Conservation (phyloP, 148 eudicot genomes). For the Dianthus caryophyllus region DNA sequence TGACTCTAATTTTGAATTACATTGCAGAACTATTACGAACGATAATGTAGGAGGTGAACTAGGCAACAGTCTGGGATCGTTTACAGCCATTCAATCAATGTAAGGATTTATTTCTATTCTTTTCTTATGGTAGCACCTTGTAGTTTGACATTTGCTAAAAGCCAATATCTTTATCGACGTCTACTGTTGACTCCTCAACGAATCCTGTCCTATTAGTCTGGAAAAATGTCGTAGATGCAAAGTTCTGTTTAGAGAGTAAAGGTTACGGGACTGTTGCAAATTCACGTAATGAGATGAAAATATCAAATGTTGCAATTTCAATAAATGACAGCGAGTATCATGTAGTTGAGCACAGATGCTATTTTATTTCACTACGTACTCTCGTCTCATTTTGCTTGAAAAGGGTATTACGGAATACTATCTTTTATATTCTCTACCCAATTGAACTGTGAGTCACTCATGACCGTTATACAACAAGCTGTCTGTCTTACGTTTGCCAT, state of each 20-base stretch:
- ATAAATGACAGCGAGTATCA: no score
- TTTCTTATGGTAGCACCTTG: background rate
- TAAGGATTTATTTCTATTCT: slow-evolving; percentile 30
- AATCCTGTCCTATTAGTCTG: background rate
- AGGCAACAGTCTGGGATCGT: slow-evolving; percentile 66
- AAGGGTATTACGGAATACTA: background rate
- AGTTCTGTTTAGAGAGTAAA: no score
- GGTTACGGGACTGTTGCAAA: no score
- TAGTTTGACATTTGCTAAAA: slow-evolving; percentile 1
- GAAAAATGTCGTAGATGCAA: background rate
- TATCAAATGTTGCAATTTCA: no score
- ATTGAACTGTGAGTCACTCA: slow-evolving; percentile 2
- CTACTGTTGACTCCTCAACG: background rate
- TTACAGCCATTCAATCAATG: slow-evolving; percentile 62
- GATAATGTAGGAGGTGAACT: slow-evolving; percentile 76
- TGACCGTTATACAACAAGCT: background rate
- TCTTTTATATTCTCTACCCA: background rate
- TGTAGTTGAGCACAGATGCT: no score
- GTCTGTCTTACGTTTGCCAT: slow-evolving; percentile 9
- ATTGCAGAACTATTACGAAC: slow-evolving; percentile 50
- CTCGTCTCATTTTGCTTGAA: background rate
- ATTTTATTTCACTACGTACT: no score
- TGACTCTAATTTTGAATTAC: slow-evolving; percentile 7
- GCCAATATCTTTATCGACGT: background rate
- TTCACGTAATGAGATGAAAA: no score